Conservation (phyloP, 768 basidiomycete genomes). For the Mycena venus region DNA sequence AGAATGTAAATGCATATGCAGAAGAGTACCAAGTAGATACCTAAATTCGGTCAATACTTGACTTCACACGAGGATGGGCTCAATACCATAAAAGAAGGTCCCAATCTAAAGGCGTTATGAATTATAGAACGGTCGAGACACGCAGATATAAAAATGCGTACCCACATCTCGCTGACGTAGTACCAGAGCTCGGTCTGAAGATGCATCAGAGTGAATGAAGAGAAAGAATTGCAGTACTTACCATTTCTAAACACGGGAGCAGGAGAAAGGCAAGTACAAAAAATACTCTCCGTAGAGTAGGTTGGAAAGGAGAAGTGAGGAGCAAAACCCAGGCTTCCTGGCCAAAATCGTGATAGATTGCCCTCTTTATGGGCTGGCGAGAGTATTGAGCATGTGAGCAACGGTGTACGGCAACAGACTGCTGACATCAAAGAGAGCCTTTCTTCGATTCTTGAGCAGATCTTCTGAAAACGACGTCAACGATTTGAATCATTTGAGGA, state of each 20-base stretch:
- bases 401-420: neutral
- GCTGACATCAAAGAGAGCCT: neutral
- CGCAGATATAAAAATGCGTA: neutral
- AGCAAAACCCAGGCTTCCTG: slow-evolving; percentile 22
- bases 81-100: slow-evolving; percentile 16
- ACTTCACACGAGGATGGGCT: neutral
- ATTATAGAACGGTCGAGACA: neutral
- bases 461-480: neutral
- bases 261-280: neutral
- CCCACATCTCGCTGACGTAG: slow-evolving; percentile 4
- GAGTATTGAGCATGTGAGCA: neutral
- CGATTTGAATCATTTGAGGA: neutral
- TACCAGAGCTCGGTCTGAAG: slow-evolving; percentile 6
- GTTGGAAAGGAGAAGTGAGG: neutral
- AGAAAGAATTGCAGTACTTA: neutral
- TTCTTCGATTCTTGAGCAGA: neutral
- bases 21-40: slow-evolving; percentile 46
- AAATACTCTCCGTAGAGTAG: neutral
- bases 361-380: neutral
- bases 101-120: neutral
- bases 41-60: neutral
- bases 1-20: slow-evolving; percentile 46
- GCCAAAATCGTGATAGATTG: neutral
- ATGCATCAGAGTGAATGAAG: neutral
- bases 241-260: slow-evolving; percentile 1